Conservation (phyloP, 805 yeast genomes). For the Scheffersomyces coipomensis region DNA sequence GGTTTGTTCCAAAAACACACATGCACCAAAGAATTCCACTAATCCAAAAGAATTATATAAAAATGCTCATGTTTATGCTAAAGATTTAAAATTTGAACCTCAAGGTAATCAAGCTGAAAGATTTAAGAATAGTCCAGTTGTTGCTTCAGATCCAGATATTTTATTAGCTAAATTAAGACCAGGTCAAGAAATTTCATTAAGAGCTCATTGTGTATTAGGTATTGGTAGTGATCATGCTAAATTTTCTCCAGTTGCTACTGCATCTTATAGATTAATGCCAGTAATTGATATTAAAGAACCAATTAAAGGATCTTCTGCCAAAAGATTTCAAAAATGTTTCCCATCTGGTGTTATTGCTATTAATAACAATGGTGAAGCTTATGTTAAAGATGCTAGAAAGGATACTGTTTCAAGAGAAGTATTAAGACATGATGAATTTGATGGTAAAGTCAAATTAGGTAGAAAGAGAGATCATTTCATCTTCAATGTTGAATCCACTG, state of each 20-base stretch:
- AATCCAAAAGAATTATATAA: constrained; percentile 82
- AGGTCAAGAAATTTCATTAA: constrained; percentile 89
- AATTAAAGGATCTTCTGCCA: constrained; percentile 74
- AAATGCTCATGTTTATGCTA: constrained; percentile 86
- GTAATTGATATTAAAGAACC: constrained; percentile 74
- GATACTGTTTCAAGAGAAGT: constrained; percentile 98
- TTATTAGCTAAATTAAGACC: constrained; percentile 91
- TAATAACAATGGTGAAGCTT: constrained; percentile 65
- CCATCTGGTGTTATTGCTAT: constrained; percentile 90
- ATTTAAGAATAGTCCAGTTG: constrained; percentile 66
- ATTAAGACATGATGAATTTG: constrained; percentile 86
- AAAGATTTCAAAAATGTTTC: constrained; percentile 82
- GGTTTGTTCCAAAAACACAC: constrained; percentile 80
- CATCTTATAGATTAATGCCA: constrained; percentile 91
- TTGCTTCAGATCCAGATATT: constrained; percentile 84
- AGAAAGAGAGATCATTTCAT: constrained; percentile 90
- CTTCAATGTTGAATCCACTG: constrained; percentile 91
- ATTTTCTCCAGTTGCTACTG: constrained; percentile 95
- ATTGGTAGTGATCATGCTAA: constrained; percentile 95
- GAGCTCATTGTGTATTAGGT: constrained; percentile 90
- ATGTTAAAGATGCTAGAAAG: constrained; percentile 83
- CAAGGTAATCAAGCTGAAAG: constrained; percentile 80
- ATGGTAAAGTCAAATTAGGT: constrained; percentile 86
- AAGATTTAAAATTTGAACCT: constrained; percentile 85
- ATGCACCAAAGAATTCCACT: constrained; percentile 73